Evolutionary conservation across 1,284 basidiomycete species (phyloP).

Genomic region (Microbotryum violaceum): DNA sequence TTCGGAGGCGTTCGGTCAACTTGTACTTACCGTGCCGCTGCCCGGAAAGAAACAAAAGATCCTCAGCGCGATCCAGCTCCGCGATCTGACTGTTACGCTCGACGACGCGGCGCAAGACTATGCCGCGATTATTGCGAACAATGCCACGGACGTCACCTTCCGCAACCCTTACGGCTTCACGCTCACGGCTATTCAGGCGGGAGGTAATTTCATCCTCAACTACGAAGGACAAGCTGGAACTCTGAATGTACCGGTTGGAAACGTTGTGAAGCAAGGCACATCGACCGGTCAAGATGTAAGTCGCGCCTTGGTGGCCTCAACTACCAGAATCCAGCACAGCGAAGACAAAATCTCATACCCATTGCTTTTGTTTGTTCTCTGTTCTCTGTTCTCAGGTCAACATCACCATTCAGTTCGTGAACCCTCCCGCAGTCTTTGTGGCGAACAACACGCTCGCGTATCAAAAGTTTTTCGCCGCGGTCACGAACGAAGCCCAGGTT

Average conservation of each 20-base stretch:
- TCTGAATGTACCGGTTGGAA: slow-evolving; percentile 11
- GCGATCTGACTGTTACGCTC: slow-evolving; percentile 55
- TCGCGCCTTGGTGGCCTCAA: too few relatives aligned
- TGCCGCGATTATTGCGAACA: slow-evolving; percentile 55
- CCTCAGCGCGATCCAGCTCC: slow-evolving; percentile 54
- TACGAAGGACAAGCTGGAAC: slow-evolving; percentile 16
- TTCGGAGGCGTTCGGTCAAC: slow-evolving; percentile 59
- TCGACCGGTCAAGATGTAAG: slow-evolving; percentile 20
- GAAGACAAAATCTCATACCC: too few relatives aligned
- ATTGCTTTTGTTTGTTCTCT: too few relatives aligned
- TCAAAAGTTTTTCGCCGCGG: slow-evolving; percentile 16
- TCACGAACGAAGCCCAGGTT: slow-evolving; percentile 11
- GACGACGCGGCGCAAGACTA: slow-evolving; percentile 49
- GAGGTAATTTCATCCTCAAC: slow-evolving; percentile 15
- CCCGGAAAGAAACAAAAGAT: slow-evolving; percentile 61
- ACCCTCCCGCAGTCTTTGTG: slow-evolving; percentile 4
- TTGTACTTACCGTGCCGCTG: slow-evolving; percentile 56
- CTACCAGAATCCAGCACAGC: too few relatives aligned
- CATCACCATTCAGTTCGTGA: slow-evolving; percentile 14
- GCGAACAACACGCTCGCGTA: slow-evolving; percentile 13
- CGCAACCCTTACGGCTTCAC: slow-evolving; percentile 69
- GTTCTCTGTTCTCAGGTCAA: slow-evolving; percentile 4
- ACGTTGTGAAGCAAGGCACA: slow-evolving; percentile 14
- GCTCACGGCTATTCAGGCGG: slow-evolving; percentile 38
- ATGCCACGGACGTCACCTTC: slow-evolving; percentile 52